Base-by-base conservation (phyloP, 768 basidiomycete species). In the Gloeopeniophorella convolvens region DNA sequence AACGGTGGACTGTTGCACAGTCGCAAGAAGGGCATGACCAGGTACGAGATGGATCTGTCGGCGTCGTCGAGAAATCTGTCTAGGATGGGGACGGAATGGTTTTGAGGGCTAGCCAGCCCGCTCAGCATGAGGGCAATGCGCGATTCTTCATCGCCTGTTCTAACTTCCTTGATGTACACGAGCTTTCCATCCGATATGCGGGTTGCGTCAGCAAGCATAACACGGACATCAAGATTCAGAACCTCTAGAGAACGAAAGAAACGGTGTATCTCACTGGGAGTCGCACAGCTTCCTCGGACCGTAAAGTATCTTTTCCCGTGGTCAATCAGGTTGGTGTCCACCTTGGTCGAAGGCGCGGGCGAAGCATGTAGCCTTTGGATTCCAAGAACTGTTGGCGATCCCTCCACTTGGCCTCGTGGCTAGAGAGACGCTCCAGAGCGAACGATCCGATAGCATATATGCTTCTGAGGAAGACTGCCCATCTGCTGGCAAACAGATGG, bases 91-190 rank as follows among this genome's bases (percentile, higher is more conserved):
- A 57, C 48, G 4, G 53, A 50, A 16, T 57, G 56, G 9, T 57
- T 57, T 3, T 39, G 4, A 1, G 44, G 40, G 15, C 55, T 48
- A 4, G 40, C n/a, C 1, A 21, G 12, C 1, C 3, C 9, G 5
- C 10, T 24, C 2, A 64, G 44, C n/a, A 37, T 49, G 10, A 34
- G 10, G 3, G 56, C 59, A 3, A 65, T 59, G 6, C 18, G 8
- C 3, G 44, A 31, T 30, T 66, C 64, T 3, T 27, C 1, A 18
- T 57, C 48, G 1, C 39, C 46, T 0, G 49, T 47, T 5, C 16
- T 0, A 0, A 69, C 55, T 1, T 35, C 30, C 23, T 72, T 72
- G n/a, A 72, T 51, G 12, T 57, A 61, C 0, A 72, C 65, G 1
- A 57, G 39, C 4, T 31, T 50, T 0, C 50, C 59, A 23, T 70